Percentiles rank a stretch among this genome's conserved stretches.
phyloP scores from a whole-genome alignment of 805 yeast genomes.

The Hanseniaspora singularis region DNA sequence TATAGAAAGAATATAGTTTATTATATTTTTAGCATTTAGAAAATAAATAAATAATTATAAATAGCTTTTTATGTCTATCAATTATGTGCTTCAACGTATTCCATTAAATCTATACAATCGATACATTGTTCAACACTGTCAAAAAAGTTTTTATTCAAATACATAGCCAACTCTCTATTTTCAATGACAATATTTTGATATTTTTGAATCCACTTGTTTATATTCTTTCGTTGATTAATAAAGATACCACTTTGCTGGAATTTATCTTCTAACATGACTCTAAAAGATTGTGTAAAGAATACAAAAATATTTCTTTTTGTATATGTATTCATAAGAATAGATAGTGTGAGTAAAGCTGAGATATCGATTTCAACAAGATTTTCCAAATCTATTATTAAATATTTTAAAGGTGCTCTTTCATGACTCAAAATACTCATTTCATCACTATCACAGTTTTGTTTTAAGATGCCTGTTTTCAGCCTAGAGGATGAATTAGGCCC shows the following conservation, averaged over 20 bases:
- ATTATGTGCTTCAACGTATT: slow-evolving; percentile 9
- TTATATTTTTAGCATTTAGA: no score
- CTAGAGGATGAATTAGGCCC: slow-evolving; percentile 16
- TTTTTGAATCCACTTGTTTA: slow-evolving; percentile 3
- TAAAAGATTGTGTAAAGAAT: slow-evolving; percentile 13
- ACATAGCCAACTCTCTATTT: not conserved
- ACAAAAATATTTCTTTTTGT: slow-evolving; percentile 13
- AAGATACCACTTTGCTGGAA: slow-evolving; percentile 15
- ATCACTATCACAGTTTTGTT: slow-evolving; percentile 1
- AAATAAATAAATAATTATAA: no score
- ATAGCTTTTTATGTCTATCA: not conserved
- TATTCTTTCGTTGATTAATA: slow-evolving; percentile 3
- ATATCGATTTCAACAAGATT: slow-evolving; percentile 13
- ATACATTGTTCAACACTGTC: slow-evolving; percentile 12
- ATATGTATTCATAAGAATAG: slow-evolving; percentile 10
- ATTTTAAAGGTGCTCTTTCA: slow-evolving; percentile 9
- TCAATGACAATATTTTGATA: not conserved
- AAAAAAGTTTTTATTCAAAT: slow-evolving; percentile 5
- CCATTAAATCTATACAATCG: slow-evolving; percentile 16
- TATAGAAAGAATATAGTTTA: not conserved
- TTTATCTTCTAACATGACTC: slow-evolving; percentile 7
- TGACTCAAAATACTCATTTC: not conserved
- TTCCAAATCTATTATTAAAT: slow-evolving; percentile 15
- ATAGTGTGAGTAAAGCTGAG: slow-evolving; percentile 12
- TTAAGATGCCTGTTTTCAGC: not conserved